Conservation (phyloP, 768 basidiomycete species). For the Lentinus tigrinus region DNA sequence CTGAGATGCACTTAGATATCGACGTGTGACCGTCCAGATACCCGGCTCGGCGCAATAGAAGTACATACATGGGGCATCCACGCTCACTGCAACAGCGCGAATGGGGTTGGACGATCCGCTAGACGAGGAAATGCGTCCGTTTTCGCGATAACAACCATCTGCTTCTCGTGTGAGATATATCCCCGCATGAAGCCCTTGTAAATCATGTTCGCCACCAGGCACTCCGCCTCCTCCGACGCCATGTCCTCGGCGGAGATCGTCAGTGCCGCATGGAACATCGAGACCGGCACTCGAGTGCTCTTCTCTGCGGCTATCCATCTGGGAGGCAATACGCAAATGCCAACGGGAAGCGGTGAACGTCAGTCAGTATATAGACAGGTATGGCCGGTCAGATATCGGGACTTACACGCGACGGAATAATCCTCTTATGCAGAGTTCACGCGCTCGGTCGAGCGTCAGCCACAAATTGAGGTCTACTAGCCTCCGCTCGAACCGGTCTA, state of each 20-base stretch:
- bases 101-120: slow-evolving; percentile 60
- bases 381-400: background rate
- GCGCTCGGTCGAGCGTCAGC: slow-evolving; percentile 82
- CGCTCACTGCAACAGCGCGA: slow-evolving; percentile 25
- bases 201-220: slow-evolving; percentile 93
- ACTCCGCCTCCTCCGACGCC: slow-evolving; percentile 83
- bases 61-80: background rate
- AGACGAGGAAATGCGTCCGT: slow-evolving; percentile 79
- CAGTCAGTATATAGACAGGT: background rate
- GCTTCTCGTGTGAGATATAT: slow-evolving; percentile 94
- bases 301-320: slow-evolving; percentile 84
- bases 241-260: slow-evolving; percentile 61
- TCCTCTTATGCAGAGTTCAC: slow-evolving; percentile 83
- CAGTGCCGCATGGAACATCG: slow-evolving; percentile 78
- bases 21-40: no score
- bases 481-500: slow-evolving; percentile 67
- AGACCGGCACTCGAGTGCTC: slow-evolving; percentile 74
- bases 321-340: background rate
- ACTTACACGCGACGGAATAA: slow-evolving; percentile 78
- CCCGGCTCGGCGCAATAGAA: no score
- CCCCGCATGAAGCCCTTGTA: slow-evolving; percentile 91
- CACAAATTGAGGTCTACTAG: slow-evolving; percentile 87
- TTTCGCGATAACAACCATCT: slow-evolving; percentile 87
- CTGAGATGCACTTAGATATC: no score
- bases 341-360: background rate